Evolutionary conservation across 257 asterid genomes (phyloP), one percentile per base, ranked within the genome.

Genomic region (Jacaranda copaia): DNA sequence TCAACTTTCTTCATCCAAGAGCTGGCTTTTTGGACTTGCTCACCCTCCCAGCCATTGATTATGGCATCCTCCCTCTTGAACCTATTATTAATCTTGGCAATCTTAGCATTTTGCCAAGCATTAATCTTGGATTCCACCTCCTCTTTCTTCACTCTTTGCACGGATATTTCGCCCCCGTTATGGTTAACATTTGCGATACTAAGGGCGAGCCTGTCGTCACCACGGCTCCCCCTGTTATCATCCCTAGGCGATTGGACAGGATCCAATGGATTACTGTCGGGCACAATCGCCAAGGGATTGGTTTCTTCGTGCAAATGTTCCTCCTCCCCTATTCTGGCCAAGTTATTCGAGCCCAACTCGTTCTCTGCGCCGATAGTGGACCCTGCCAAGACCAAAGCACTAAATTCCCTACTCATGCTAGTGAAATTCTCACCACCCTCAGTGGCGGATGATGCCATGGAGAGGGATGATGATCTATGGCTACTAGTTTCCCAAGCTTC

Each of bases 1-100:
- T 95, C 98, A 70, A 91, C 80, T 87, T 95, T 95, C 92, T 95
- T 95, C 97, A 95, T 95, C 97, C 91, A 84, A 20, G 97, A 85
- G 25, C 68, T 82, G n/a, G 98, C 94, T 79, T 90, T 95, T 67
- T 95, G 96, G 11, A 93, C 93, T 59, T 91, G 93, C 83, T 95
- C 99, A 6, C 84, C 90, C 70, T 95, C 99, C 94, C 92, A 91
- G 0, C 98, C 97, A 46, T 79, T 81, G 53, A 93, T 88, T 4
- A 91, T 64, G 8, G 91, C 98, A 32, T 91, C 98, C 70, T 95
- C 99, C 13, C 98, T 79, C 90, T 93, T 95, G 75, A 91, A 91
- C 80, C 98, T 86, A 55, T 95, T 95, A 19, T 95, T 93, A 35
- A 95, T 73, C 92, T 90, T 95, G 1, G 98, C 85, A 14, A 90